A percentile compares a stretch with the other conserved stretches of the same genome.
These are phyloP conservation scores for Chlamydomonas eustigma DNA, from an alignment of 139 green algal genomes.

Conservation along the genomic window DNA sequence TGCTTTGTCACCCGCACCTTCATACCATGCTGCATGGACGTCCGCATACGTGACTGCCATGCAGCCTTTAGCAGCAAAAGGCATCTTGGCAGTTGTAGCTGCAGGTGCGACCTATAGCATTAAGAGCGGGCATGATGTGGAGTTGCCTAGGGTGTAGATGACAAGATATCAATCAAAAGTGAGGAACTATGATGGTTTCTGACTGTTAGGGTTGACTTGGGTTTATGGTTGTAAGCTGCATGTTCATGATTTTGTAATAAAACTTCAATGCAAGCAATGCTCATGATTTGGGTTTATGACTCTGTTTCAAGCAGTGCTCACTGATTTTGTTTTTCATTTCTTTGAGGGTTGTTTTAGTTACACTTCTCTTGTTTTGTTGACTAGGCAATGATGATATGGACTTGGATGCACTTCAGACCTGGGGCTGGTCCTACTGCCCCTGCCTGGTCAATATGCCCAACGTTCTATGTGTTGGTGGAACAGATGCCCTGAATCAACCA, in stretches of 20 bases:
- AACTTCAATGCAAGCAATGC: not conserved
- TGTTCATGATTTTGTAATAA: too few relatives aligned
- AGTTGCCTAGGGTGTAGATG: not conserved
- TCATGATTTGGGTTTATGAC: not conserved
- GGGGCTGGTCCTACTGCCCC: conserved; percentile 9
- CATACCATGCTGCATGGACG: not conserved
- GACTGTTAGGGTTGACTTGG: too few relatives aligned
- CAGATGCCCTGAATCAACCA: not conserved
- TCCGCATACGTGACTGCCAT: not conserved
- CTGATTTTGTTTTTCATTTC: not conserved
- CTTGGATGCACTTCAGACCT: not conserved
- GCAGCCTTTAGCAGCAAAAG: not conserved
- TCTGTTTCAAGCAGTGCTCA: not conserved
- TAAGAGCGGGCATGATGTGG: not conserved
- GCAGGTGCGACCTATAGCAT: not conserved
- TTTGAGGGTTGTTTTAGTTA: not conserved
- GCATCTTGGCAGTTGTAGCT: not conserved
- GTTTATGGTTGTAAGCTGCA: too few relatives aligned
- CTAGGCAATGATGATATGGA: conserved; percentile 25
- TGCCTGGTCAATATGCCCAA: conserved; percentile 16
- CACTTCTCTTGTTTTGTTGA: not conserved
- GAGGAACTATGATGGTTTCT: not conserved
- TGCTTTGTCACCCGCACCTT: not conserved
- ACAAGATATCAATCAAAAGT: not conserved
- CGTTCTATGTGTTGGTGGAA: conserved; percentile 19